Percentiles rank a stretch among this genome's conserved stretches.
These are phyloP conservation scores for Pterocarpus santalinus DNA, from an alignment of 306 rosid genomes.

Conservation along the genomic window DNA sequence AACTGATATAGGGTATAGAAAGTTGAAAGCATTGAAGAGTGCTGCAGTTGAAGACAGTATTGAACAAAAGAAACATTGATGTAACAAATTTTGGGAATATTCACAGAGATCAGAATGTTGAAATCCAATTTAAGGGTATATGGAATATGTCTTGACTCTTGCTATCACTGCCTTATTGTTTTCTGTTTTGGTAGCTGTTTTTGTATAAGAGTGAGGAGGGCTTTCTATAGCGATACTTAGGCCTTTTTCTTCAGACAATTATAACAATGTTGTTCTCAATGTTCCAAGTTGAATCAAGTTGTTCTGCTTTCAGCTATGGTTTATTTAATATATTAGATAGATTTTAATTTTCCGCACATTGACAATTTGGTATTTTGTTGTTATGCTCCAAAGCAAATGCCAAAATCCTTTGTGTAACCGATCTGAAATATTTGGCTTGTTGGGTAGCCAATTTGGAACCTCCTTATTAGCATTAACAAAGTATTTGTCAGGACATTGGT, in stretches of 20 bases:
- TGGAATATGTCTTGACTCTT: constrained; percentile 32
- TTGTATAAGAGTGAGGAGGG: constrained; percentile 43
- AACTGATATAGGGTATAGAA: constrained; percentile 85
- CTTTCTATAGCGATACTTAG: constrained; percentile 22
- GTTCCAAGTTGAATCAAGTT: not conserved
- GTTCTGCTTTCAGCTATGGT: not conserved
- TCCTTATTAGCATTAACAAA: not conserved
- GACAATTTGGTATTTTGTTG: constrained; percentile 3
- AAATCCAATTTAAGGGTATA: constrained; percentile 38
- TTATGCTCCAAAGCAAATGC: not conserved
- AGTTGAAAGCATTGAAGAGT: constrained; percentile 74
- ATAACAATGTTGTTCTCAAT: constrained; percentile 1
- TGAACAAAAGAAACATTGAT: constrained; percentile 52
- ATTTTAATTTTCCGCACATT: not conserved
- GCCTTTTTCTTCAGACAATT: constrained; percentile 22
- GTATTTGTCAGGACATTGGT: constrained; percentile 7
- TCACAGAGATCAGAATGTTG: constrained; percentile 35
- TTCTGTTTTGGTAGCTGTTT: not conserved
- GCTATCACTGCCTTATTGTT: constrained; percentile 34
- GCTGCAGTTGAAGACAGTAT: constrained; percentile 48
- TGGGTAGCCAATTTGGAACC: not conserved
- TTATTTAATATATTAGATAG: not conserved
- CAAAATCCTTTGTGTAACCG: not conserved
- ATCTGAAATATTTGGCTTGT: not conserved
- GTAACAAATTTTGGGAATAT: constrained; percentile 1